These are phyloP conservation scores for Apiospora pterosperma DNA, from an alignment of 2,329 filamentous ascomycete genomes.

Conservation along the genomic window DNA sequence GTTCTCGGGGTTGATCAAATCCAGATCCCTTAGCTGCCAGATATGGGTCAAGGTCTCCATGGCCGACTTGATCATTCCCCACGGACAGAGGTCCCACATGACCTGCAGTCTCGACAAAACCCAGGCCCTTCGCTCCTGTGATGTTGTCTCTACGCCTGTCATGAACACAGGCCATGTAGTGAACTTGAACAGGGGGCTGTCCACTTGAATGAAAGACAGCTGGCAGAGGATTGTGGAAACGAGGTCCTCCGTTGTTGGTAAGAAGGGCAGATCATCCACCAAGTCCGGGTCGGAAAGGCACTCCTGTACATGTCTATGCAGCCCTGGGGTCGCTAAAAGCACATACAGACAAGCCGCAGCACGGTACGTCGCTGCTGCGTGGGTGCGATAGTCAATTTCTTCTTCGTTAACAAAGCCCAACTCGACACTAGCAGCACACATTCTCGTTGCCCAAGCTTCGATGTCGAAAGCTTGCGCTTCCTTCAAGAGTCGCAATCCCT, in stretches of 20 bases:
- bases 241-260: conserved; percentile 42
- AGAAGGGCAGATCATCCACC: conserved; percentile 18
- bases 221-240: conserved; percentile 49
- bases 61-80: conserved; percentile 48
- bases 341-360: conserved; percentile 46
- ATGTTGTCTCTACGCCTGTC: conserved; percentile 51
- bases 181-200: conserved; percentile 54
- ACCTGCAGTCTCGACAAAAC: conserved; percentile 44
- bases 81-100: conserved; percentile 43
- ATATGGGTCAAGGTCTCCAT: conserved; percentile 46
- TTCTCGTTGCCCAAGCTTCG: conserved; percentile 36
- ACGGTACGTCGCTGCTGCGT: conserved; percentile 43
- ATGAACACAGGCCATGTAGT: conserved; percentile 60
- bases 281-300: background rate
- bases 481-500: conserved; percentile 35
- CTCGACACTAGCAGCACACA: conserved; percentile 28
- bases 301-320: conserved; percentile 15
- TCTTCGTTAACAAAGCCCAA: conserved; percentile 32
- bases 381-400: conserved; percentile 34
- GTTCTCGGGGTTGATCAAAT: conserved; percentile 13
- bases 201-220: conserved; percentile 43
- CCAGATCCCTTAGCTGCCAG: conserved; percentile 40
- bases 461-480: conserved; percentile 41
- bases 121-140: conserved; percentile 45
- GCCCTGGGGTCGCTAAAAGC: conserved; percentile 29